Conservation (phyloP, 768 basidiomycete species). For the Amyloporia xantha region DNA sequence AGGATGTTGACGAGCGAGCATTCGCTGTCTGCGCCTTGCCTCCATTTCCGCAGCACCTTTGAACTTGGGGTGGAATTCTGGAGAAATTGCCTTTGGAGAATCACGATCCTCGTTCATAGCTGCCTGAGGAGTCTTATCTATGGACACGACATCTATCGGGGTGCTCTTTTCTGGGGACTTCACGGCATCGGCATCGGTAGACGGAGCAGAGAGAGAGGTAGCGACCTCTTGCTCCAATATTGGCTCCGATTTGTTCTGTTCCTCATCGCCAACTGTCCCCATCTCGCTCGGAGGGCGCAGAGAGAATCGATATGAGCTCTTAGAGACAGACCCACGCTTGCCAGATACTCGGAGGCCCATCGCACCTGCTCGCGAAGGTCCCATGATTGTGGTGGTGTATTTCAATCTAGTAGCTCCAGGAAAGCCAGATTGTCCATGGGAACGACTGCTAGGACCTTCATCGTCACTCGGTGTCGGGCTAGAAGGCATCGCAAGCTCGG, state of each 20-base stretch:
- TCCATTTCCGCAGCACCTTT: conserved; percentile 87
- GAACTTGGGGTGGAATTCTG: conserved; percentile 71
- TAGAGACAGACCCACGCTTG: conserved; percentile 32
- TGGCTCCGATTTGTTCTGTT: background rate
- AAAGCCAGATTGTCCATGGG: conserved; percentile 28
- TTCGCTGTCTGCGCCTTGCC: conserved; percentile 53
- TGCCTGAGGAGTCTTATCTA: background rate
- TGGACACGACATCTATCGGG: conserved; percentile 8
- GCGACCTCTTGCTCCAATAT: background rate
- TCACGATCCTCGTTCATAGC: conserved; percentile 11
- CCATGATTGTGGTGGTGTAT: conserved; percentile 88
- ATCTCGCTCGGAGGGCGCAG: conserved; percentile 1
- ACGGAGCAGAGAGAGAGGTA: background rate
- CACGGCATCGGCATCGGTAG: background rate
- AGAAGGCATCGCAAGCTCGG: conserved; percentile 66
- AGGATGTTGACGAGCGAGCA: conserved; percentile 54
- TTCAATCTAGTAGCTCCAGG: conserved; percentile 54
- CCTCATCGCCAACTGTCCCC: background rate
- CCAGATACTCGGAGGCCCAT: conserved; percentile 74
- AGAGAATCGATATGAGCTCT: conserved; percentile 18
- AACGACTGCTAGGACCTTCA: conserved; percentile 41
- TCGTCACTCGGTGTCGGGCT: conserved; percentile 72
- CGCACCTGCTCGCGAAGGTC: conserved; percentile 55
- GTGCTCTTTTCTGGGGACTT: background rate
- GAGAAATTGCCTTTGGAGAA: conserved; percentile 26